Base-by-base conservation (phyloP, 257 asterid genomes). In the Salvia rosmarinus region DNA sequence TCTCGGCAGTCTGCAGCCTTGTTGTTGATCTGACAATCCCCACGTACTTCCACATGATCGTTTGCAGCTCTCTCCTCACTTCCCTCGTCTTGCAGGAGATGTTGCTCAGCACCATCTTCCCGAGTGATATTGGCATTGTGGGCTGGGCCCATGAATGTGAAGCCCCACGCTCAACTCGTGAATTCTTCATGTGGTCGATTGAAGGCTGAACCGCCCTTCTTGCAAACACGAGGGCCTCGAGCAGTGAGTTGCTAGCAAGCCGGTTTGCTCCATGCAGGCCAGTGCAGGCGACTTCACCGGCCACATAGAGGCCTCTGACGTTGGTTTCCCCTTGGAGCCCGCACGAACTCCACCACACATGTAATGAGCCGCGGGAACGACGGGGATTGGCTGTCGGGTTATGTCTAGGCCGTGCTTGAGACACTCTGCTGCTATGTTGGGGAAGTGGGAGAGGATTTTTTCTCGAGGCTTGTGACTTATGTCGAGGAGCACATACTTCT, bases 291-390 rank as follows among this genome's bases (percentile, higher is more conserved):
- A 89, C 99, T 77, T 95, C 99, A 7, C 99, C 99, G 0, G 99
- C 97, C 52, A 95, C 95, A 6, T 78, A 95, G 66, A 95, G 96
- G 8, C 99, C 97, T 21, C 12, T 62, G 16, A 95, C 96, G 17
- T 95, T 88, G 1, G 99, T 95, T 73, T 91, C 99, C 20, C 98
- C 99, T 12, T 87, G 83, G 19, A 95, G 98, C 13, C 98, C 97
- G 99, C 99, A 4, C 96, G 95, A 14, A 95, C 98, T 23, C 99
- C 99, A 6, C 99, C 99, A 7, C 99, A 95, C 98, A 95, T 95
- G 91, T 95, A 95, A 58, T 95, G 99, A 28, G 99, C 99, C 0
- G 99, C 99, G 1, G 99, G 99, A 52, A 95, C 95, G 9, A 95
- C 99, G 0, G 99, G 99, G 72, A 95, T 95, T 0, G 96, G 96